Base-by-base conservation (phyloP, 306 rosid species). In the Crataegus laevigata region DNA sequence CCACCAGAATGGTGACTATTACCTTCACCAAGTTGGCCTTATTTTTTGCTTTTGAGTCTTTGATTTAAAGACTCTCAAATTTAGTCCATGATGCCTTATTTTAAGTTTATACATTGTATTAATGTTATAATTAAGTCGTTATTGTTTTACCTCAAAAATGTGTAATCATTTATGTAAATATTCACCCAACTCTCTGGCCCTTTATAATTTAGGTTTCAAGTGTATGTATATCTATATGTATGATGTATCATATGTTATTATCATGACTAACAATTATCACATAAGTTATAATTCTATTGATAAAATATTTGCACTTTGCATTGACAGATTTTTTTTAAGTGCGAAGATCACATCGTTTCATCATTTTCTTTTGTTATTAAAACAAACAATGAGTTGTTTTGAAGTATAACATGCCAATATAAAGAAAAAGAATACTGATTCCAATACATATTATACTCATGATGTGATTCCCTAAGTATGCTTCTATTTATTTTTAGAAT, bases 401-500 rank as follows among this genome's bases (percentile, higher is more conserved):
- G 59, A 54, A 54, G 24, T 54, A 54, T 5, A 21, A 54, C 24
- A 22, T 54, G 59, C 25, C 25, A 54, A 54, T 18, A 54, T 18
- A 54, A 54, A 8, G 59, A 54, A 54, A 54, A 54, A 47, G 8
- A 47, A 15, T 47, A 47, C 52, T 47, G 19, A 47, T 47, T 47
- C 18, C 52, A 17, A 15, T 47, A 47, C 52, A 14, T 47, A 47
- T 21, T 11, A 32, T 32, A 64, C n/a, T 17, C 38, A 62, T 62
- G 67, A 29, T 32, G 25, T 19, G 45, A 21, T 64, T 21, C 26
- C 66, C 60, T 81, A 84, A 57, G 57, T 77, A 24, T 40, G 69
- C 78, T 84, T 88, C 63, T 47, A 69, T 62, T 66, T 75, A 25
- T 51, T 81, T 70, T 69, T 78, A 57, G 79, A 72, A 57, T 32